These are phyloP conservation scores for Tuber calosporum DNA, from an alignment of 495 filamentous ascomycete genomes.

Conservation along the genomic window DNA sequence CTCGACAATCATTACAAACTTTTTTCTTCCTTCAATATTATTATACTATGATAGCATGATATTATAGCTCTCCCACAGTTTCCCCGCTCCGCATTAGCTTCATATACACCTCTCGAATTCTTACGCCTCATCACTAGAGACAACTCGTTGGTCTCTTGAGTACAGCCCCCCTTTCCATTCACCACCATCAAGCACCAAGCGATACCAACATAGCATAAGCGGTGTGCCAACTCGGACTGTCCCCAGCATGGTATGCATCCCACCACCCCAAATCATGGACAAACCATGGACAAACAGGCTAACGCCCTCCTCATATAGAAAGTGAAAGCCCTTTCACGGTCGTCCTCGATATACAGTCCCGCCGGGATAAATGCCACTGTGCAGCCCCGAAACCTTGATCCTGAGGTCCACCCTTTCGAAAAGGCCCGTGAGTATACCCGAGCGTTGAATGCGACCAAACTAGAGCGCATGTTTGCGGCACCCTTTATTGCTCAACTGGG, in stretches of 20 bases:
- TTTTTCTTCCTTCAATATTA: background rate
- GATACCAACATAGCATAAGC: background rate
- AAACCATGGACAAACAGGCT: background rate
- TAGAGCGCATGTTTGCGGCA: constrained; percentile 92
- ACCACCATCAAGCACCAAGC: background rate
- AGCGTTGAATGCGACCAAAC: constrained; percentile 82
- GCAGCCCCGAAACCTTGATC: constrained; percentile 82
- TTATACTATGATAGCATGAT: too few species aligned
- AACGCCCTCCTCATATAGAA: constrained; percentile 51
- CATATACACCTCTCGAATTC: background rate
- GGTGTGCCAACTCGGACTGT: background rate
- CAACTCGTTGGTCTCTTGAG: background rate
- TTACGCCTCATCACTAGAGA: background rate
- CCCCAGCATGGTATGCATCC: background rate
- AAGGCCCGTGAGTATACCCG: constrained; percentile 85
- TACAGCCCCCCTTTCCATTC: background rate
- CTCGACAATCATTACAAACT: background rate
- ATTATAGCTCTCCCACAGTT: background rate
- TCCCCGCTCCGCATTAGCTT: background rate
- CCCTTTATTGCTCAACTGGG: constrained; percentile 86
- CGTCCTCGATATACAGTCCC: constrained; percentile 66
- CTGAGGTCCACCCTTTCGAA: constrained; percentile 89
- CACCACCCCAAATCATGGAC: background rate
- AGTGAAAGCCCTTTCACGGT: constrained; percentile 84
- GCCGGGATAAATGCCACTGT: constrained; percentile 66